These are phyloP conservation scores for Pythium rishiriense DNA, from an alignment of 352 stramenopile genomes.

Conservation along the genomic window DNA sequence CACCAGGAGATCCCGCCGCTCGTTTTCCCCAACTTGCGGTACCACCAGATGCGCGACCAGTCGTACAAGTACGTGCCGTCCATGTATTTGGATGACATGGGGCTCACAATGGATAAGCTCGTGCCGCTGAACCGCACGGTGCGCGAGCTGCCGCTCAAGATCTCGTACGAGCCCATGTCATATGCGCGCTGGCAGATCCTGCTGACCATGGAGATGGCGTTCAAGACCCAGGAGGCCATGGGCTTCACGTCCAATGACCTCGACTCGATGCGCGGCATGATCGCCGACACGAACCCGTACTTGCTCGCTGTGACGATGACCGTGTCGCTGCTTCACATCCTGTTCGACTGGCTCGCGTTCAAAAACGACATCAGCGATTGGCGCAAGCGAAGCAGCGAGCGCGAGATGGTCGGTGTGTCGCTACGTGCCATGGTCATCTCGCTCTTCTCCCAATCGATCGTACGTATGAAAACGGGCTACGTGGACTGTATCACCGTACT, in stretches of 20 bases:
- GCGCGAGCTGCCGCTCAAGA: conserved; percentile 53
- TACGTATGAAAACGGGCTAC: conserved; percentile 15
- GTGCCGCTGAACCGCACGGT: conserved; percentile 65
- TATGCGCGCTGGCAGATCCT: conserved; percentile 82
- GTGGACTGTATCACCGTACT: background rate
- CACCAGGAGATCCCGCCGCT: conserved; percentile 64
- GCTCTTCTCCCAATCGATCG: conserved; percentile 91
- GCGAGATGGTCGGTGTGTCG: conserved; percentile 92
- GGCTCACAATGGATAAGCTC: conserved; percentile 67
- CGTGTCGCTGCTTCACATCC: conserved; percentile 95
- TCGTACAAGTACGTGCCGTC: conserved; percentile 71
- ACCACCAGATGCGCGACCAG: conserved; percentile 48
- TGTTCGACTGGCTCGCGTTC: conserved; percentile 99
- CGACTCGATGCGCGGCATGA: conserved; percentile 90
- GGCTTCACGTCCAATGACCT: conserved; percentile 72
- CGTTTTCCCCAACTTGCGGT: conserved; percentile 71
- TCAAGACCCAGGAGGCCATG: conserved; percentile 61
- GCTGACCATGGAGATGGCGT: conserved; percentile 64
- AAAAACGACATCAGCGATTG: conserved; percentile 98
- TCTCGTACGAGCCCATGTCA: conserved; percentile 75
- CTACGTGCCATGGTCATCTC: conserved; percentile 92
- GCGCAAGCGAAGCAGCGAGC: conserved; percentile 87
- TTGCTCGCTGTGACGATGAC: conserved; percentile 94
- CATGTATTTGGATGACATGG: conserved; percentile 79
- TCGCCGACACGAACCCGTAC: conserved; percentile 94